Evolutionary conservation across 2,329 filamentous ascomycete species (phyloP).

Genomic region (Claviceps monticola): DNA sequence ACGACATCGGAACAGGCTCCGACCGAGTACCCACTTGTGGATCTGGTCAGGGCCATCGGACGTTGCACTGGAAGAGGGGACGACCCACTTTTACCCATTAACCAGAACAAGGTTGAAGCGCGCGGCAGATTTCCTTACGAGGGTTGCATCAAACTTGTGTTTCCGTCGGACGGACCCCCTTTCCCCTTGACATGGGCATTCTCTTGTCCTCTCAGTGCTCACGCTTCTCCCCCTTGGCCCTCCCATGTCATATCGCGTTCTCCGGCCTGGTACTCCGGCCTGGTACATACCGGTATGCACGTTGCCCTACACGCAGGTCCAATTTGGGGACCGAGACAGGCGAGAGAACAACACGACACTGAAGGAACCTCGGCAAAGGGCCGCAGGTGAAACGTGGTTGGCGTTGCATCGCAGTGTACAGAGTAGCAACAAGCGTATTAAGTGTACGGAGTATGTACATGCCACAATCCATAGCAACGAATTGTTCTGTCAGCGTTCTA

Average conservation of each 20-base stretch:
- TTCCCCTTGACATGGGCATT: background rate
- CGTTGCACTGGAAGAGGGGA: background rate
- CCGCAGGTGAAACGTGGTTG: constrained; percentile 7
- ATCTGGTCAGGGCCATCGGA: constrained; percentile 1
- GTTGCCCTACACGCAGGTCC: background rate
- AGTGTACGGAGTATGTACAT: too few species aligned
- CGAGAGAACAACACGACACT: background rate
- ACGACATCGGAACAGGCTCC: too few species aligned
- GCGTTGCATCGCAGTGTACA: constrained; percentile 7
- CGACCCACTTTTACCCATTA: background rate
- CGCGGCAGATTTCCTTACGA: constrained; percentile 2
- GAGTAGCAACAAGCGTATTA: background rate
- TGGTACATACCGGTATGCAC: background rate
- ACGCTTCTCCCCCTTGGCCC: background rate
- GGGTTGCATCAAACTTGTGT: too few species aligned
- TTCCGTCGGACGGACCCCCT: too few species aligned
- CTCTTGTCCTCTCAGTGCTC: background rate
- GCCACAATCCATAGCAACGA: background rate
- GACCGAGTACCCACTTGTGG: too few species aligned
- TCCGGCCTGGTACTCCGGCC: background rate
- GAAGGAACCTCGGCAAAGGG: background rate
- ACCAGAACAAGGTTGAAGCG: background rate
- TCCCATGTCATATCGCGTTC: background rate
- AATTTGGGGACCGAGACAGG: background rate
- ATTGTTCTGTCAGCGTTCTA: background rate